Evolutionary conservation across 164 flowering plant species (phyloP), one percentile per base, ranked within the genome.

Genomic region (Aristolochia californica): DNA sequence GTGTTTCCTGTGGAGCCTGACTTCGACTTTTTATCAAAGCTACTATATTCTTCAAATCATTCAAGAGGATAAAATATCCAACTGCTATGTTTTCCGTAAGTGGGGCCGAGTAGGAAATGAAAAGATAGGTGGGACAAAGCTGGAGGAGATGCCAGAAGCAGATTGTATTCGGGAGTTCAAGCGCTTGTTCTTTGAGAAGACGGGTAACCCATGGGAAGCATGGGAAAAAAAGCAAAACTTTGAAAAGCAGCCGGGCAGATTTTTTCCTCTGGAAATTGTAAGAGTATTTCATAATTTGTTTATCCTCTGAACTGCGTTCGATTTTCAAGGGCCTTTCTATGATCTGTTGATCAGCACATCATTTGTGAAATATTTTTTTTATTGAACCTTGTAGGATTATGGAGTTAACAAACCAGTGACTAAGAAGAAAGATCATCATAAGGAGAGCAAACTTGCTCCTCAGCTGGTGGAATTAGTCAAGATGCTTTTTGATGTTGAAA

Each of bases 41-140:
- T 94, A 84, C 68, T 94, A 94, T 53, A 82, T 94, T 53, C 95
- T 94, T 66, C 97, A 94, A 78, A 74, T 94, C 43, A 84, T 94
- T 53, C 73, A 90, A 86, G 95, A 86, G 20, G 99, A 94, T 70
- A 80, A 74, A 68, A 83, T 91, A 23, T 66, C 83, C 24, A 82
- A 74, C 17, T 90, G 96, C 68, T 77, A 76, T 71, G 88, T 94
- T 15, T 94, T 90, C 56, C 99, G 95, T 13, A 91, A 94, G 75
- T 94, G 97, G 99, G 99, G 99, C 47, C 91, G 96, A 21, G 87
- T 88, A 70, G 99, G 99, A 21, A 83, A 80, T 72, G 84, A 83
- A 4, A 91, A 82, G 70, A 86, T 90, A 79, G 96, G 95, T 59
- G 95, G 95, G 48, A 74, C 8, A 62, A 90, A 94, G 69, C 63